A percentile compares a stretch with the other conserved stretches of the same genome.
Conservation (phyloP, 805 yeast species). For the Candida ortonii region DNA sequence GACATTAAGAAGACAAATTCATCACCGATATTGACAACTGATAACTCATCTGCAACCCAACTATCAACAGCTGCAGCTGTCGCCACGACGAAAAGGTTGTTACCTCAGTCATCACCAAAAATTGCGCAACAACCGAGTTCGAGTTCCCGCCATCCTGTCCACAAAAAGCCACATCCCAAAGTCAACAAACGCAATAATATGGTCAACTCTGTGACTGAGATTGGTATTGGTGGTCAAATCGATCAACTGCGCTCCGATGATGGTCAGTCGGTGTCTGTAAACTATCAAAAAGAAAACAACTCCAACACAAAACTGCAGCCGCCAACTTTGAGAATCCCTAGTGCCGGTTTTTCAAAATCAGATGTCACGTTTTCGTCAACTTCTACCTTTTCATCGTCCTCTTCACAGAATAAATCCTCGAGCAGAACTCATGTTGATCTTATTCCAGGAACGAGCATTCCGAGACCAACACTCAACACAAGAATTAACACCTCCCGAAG, state of each 20-base stretch:
- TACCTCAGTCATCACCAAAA: slow-evolving; percentile 13
- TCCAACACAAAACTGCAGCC: no score
- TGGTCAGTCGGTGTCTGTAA: no score
- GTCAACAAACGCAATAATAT: no score
- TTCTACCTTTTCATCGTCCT: slow-evolving; percentile 8
- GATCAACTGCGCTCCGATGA: no score
- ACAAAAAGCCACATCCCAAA: no score
- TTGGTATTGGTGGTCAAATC: no score
- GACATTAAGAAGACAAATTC: slow-evolving; percentile 17
- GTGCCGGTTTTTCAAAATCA: not conserved
- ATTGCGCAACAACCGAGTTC: no score
- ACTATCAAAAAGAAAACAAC: no score
- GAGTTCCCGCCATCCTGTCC: no score
- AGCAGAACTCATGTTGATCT: slow-evolving; percentile 30
- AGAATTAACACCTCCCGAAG: slow-evolving; percentile 24
- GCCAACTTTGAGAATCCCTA: no score
- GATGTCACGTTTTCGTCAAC: slow-evolving; percentile 4
- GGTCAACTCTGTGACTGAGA: no score
- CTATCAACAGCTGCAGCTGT: slow-evolving; percentile 24
- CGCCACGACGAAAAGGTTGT: slow-evolving; percentile 21
- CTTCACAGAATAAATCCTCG: slow-evolving; percentile 21
- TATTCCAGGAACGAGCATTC: slow-evolving; percentile 59
- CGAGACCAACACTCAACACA: slow-evolving; percentile 48
- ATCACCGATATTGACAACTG: slow-evolving; percentile 19
- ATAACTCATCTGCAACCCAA: slow-evolving; percentile 8